Conservation (phyloP, 495 filamentous ascomycete species). For the Podospora australis region DNA sequence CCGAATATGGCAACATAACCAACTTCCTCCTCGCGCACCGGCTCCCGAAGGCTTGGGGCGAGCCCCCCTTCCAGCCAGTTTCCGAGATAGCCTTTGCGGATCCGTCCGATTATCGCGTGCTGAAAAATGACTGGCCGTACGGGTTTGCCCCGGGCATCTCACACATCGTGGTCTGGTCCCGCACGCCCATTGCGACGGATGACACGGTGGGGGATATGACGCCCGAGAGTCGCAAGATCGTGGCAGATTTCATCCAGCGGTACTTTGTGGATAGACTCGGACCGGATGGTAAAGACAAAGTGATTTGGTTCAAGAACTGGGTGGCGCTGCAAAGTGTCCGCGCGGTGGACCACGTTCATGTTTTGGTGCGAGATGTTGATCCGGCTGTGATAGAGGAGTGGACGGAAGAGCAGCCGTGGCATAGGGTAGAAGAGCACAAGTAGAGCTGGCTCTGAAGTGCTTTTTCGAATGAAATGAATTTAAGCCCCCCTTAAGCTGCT, state of each 20-base stretch:
- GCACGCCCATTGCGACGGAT: constrained; percentile 50
- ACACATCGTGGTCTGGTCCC: constrained; percentile 66
- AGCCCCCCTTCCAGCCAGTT: constrained; percentile 43
- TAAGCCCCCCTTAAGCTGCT: constrained; percentile 14
- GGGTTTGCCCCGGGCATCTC: constrained; percentile 62
- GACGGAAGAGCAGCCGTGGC: constrained; percentile 41
- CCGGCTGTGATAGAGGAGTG: constrained; percentile 55
- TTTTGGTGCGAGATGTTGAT: constrained; percentile 58
- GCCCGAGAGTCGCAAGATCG: constrained; percentile 51
- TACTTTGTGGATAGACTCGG: constrained; percentile 59
- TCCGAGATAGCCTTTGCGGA: constrained; percentile 61
- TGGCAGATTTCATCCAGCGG: constrained; percentile 60
- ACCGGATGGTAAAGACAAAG: constrained; percentile 45
- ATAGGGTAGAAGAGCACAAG: constrained; percentile 14
- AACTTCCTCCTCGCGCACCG: constrained; percentile 69
- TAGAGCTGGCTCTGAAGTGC: constrained; percentile 1
- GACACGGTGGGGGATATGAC: constrained; percentile 65
- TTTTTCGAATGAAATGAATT: constrained; percentile 2
- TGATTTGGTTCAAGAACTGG: constrained; percentile 96
- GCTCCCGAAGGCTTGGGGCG: constrained; percentile 58
- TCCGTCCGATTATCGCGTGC: constrained; percentile 63
- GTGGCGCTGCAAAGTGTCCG: constrained; percentile 80
- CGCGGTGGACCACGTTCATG: constrained; percentile 60
- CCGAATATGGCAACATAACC: constrained; percentile 67
- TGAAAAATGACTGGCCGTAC: constrained; percentile 92